Base-by-base conservation (phyloP, 371 early-diverging fungal species). In the Mortierella sp. region DNA sequence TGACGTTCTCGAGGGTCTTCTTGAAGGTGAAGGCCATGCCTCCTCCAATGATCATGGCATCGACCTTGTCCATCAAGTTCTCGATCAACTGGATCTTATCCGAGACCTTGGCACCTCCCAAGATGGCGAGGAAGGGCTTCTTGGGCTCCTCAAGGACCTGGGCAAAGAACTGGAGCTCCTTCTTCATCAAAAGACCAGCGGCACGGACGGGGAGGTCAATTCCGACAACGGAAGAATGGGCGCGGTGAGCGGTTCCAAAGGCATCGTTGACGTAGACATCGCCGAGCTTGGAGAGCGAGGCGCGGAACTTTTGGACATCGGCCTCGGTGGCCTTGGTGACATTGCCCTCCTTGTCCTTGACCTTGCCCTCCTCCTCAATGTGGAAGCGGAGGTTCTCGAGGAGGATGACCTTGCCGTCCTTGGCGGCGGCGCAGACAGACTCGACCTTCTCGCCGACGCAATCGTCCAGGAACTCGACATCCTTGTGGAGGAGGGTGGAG, bases 211-310 rank as follows among this genome's bases (percentile, higher is more conserved):
- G 95, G 75, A 99, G 92, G 69, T 97, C 92, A 74, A 98, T 96
- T 77, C 99, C 99, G 67, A 98, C 98, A 95, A 99, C 98, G 74
- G 99, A 99, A 79, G 96, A 96, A 90, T 94, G 96, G 67, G 98
- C 97, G 88, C 99, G 96, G 90, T 99, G 99, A 79, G 99, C 98
- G 69, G 98, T 98, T 79, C 99, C 99, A 89, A 99, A 99, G 50
- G 99, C 99, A 90, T 99, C 99, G 91, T 99, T 99, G 76, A 99
- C 95, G 85, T 97, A 98, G 77, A 99, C 90, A 90, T 99, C 99
- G 76, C 98, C 99, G 70, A 99, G 94, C 80, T 93, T 95, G 81
- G 96, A 93, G 81, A 99, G 95, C 75, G 97, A 97, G 13, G 87
- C 93, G 78, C 99, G 95, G 96, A 99, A 98, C 75, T 88, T 90